phyloP scores from a whole-genome alignment of 1,139 yeast genomes.

The Debaryomyces singareniensis region DNA sequence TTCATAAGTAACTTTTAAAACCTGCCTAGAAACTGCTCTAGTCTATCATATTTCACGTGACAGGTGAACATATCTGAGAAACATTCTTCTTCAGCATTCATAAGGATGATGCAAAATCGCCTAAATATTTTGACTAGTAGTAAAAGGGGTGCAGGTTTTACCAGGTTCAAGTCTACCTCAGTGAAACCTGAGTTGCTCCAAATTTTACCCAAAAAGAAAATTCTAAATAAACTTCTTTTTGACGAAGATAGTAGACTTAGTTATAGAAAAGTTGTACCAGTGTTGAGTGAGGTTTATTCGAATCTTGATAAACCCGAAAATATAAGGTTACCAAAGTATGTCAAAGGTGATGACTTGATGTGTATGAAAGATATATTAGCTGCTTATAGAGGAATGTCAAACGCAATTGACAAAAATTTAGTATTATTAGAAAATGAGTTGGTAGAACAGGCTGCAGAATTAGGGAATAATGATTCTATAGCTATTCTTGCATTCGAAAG shows the following conservation, averaged over 20 bases:
- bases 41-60: too few species aligned
- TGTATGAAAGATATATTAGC: constrained; percentile 61
- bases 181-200: constrained; percentile 39
- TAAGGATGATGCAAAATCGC: too few species aligned
- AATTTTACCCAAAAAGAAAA: constrained; percentile 53
- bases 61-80: background rate
- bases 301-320: constrained; percentile 29
- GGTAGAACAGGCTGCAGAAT: constrained; percentile 75
- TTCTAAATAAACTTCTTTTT: constrained; percentile 53
- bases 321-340: constrained; percentile 36
- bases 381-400: constrained; percentile 54
- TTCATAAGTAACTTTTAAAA: too few species aligned
- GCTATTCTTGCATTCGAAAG: constrained; percentile 64
- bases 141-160: too few species aligned
- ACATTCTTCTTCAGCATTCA: background rate
- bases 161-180: too few species aligned
- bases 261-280: constrained; percentile 47
- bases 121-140: too few species aligned
- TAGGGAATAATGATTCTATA: constrained; percentile 78
- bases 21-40: too few species aligned
- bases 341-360: constrained; percentile 56
- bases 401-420: constrained; percentile 48
- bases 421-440: constrained; percentile 61
- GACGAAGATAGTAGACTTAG: constrained; percentile 57
- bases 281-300: constrained; percentile 44